Evolutionary conservation across 2,329 filamentous ascomycete species (phyloP).

Genomic region (Cercospora nicotianae): DNA sequence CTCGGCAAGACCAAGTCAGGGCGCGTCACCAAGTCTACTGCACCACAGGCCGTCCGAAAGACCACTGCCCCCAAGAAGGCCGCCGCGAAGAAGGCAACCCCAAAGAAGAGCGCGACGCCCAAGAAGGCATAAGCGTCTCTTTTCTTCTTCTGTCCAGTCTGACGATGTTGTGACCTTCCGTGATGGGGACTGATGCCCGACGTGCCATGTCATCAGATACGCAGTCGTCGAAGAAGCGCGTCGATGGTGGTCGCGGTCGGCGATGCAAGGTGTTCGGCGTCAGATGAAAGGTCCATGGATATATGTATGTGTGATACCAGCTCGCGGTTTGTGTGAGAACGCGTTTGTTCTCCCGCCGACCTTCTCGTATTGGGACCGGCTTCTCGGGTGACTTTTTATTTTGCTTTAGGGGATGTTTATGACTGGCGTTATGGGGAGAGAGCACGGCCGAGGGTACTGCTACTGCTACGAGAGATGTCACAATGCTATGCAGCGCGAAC

Average conservation of each 20-base stretch:
- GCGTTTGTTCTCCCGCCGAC: slow-evolving; percentile 11
- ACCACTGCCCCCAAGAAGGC: slow-evolving; percentile 42
- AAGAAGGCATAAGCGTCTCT: slow-evolving; percentile 33
- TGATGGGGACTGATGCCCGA: slow-evolving; percentile 10
- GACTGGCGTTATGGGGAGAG: slow-evolving; percentile 18
- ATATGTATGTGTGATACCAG: slow-evolving; percentile 23
- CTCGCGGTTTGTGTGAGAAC: slow-evolving; percentile 7
- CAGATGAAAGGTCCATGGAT: slow-evolving; percentile 16
- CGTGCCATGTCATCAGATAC: slow-evolving; percentile 15
- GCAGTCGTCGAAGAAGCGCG: background rate
- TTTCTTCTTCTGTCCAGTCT: slow-evolving; percentile 13
- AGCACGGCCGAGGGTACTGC: slow-evolving; percentile 12
- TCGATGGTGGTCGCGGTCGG: slow-evolving; percentile 4
- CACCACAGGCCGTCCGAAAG: slow-evolving; percentile 49
- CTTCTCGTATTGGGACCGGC: slow-evolving; percentile 12
- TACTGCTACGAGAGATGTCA: slow-evolving; percentile 22
- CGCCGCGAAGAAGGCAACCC: slow-evolving; percentile 43
- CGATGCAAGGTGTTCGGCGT: slow-evolving; percentile 19
- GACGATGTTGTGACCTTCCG: slow-evolving; percentile 11
- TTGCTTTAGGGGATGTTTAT: slow-evolving; percentile 18
- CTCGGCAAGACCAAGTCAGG: slow-evolving; percentile 83
- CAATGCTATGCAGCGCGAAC: slow-evolving; percentile 20
- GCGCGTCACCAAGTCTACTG: slow-evolving; percentile 71
- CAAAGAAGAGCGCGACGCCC: slow-evolving; percentile 48
- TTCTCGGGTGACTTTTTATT: slow-evolving; percentile 5